Percentiles rank a stretch among this genome's conserved stretches.
These are phyloP conservation scores for Penicillium decumbens DNA, from an alignment of 2,329 filamentous ascomycete genomes.

Conservation along the genomic window DNA sequence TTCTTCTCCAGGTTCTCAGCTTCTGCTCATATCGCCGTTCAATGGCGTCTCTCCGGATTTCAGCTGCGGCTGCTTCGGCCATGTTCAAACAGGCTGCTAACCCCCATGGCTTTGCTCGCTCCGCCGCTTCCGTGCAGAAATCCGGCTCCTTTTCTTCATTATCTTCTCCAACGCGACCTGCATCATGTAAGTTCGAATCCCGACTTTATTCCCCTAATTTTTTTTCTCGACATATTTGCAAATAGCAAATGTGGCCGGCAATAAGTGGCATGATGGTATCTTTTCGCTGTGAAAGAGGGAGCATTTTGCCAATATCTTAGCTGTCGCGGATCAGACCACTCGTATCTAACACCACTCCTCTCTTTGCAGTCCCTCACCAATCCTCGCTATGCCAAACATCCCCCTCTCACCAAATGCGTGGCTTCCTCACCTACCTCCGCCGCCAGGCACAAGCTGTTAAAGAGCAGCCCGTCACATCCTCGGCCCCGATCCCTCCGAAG, in stretches of 20 bases:
- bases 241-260: background rate
- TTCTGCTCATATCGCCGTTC: constrained; percentile 8
- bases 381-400: constrained; percentile 17
- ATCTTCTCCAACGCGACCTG: constrained; percentile 26
- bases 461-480: constrained; percentile 33
- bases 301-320: background rate
- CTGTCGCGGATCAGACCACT: background rate
- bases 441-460: constrained; percentile 35
- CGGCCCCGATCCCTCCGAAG: constrained; percentile 18
- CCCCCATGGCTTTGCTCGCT: constrained; percentile 28
- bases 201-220: constrained; percentile 1
- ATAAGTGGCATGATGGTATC: background rate
- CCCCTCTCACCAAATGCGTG: constrained; percentile 31
- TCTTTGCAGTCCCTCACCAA: constrained; percentile 21
- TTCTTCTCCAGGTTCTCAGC: constrained; percentile 8
- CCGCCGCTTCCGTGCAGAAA: constrained; percentile 28
- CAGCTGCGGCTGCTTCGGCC: constrained; percentile 30
- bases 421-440: constrained; percentile 37
- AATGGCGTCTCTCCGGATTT: constrained; percentile 33
- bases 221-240: background rate
- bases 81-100: constrained; percentile 34
- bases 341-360: constrained; percentile 1
- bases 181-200: constrained; percentile 28
- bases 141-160: constrained; percentile 30
- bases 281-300: background rate